Percentiles rank a stretch among this genome's conserved stretches.
phyloP scores from a whole-genome alignment of 2,329 filamentous ascomycete species.

The Orbilia blumenaviensis region DNA sequence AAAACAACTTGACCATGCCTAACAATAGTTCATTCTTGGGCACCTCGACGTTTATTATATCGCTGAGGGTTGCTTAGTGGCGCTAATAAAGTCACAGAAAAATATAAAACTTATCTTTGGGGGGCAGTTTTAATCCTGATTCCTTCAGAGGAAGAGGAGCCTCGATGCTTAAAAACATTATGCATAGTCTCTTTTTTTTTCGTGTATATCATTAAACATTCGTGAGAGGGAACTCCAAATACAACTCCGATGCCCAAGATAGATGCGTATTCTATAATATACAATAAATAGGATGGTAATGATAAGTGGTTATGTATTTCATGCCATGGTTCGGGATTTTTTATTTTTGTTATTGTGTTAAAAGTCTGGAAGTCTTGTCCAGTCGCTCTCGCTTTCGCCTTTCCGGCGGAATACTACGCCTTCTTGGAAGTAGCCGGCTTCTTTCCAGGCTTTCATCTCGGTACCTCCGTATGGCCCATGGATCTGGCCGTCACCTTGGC shows the following conservation, averaged over 20 bases:
- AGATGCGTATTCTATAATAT: constrained; percentile 6
- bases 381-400: constrained; percentile 65
- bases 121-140: not conserved
- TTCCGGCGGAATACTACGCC: constrained; percentile 83
- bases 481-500: constrained; percentile 77
- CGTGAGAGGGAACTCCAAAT: not conserved
- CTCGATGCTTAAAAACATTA: no score
- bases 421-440: constrained; percentile 85
- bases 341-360: no score
- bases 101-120: not conserved
- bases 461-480: constrained; percentile 87
- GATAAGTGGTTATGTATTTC: not conserved
- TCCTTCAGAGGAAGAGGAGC: no score
- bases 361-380: constrained; percentile 56
- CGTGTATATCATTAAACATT: not conserved
- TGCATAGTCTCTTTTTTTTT: not conserved
- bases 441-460: constrained; percentile 90
- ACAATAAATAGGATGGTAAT: not conserved
- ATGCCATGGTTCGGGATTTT: no score
- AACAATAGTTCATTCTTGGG: no score
- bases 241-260: not conserved
- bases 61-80: no score
- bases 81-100: not conserved
- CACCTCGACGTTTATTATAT: not conserved
- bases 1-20: not conserved